Conservation (phyloP, 2,329 filamentous ascomycete genomes). For the Ambrosiella xylebori region DNA sequence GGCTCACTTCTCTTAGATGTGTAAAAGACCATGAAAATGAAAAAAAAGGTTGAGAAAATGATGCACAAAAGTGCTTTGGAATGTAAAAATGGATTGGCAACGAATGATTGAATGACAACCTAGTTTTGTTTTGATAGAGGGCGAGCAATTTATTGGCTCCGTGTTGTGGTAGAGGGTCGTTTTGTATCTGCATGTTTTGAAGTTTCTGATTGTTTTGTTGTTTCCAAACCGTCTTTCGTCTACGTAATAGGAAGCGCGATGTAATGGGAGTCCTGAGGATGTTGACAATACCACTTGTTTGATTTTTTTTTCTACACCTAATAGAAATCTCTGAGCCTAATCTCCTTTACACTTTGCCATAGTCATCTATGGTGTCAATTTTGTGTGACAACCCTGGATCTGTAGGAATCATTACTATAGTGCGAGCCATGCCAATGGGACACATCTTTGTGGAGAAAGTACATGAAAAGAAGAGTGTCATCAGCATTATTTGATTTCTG, state of each 20-base stretch:
- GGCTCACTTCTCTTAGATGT: slow-evolving; percentile 51
- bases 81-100: slow-evolving; percentile 10
- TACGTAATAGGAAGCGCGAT: background rate
- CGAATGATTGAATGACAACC: slow-evolving; percentile 12
- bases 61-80: slow-evolving; percentile 1
- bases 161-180: slow-evolving; percentile 2
- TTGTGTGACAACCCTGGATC: too few relatives aligned
- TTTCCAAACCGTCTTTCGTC: background rate
- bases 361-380: too few relatives aligned
- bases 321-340: background rate
- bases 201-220: background rate
- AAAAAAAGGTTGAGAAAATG: slow-evolving; percentile 10
- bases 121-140: slow-evolving; percentile 8
- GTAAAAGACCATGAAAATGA: background rate
- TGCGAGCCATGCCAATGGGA: too few relatives aligned
- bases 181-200: background rate
- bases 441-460: too few relatives aligned
- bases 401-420: too few relatives aligned
- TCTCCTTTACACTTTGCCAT: too few relatives aligned
- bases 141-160: background rate
- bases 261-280: slow-evolving; percentile 2
- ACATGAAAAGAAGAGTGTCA: too few relatives aligned
- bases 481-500: too few relatives aligned
- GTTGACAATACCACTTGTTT: slow-evolving; percentile 3
- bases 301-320: background rate